Conservation (phyloP, 2,329 filamentous ascomycete species). For the Cladosporium halotolerans region DNA sequence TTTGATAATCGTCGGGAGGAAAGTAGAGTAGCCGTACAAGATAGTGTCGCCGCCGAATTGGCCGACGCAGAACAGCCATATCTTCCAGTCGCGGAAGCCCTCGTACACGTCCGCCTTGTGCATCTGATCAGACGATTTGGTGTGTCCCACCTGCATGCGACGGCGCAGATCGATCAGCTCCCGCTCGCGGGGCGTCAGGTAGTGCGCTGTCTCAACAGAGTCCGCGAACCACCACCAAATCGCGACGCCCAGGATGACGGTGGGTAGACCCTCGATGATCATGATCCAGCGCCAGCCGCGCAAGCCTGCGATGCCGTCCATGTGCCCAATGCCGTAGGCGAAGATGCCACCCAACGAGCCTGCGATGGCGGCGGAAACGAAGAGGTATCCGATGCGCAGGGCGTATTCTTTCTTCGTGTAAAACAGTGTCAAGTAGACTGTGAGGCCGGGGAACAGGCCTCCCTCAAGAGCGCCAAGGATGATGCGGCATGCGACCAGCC, state of each 20-base stretch:
- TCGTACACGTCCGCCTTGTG: constrained; percentile 58
- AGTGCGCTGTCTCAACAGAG: constrained; percentile 58
- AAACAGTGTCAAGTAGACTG: constrained; percentile 40
- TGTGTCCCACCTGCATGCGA: constrained; percentile 43
- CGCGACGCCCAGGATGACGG: constrained; percentile 8
- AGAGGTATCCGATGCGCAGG: constrained; percentile 40
- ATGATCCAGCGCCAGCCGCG: constrained; percentile 67
- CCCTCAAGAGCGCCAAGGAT: constrained; percentile 23
- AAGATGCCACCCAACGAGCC: constrained; percentile 39
- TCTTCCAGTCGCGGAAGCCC: constrained; percentile 68
- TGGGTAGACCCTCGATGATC: constrained; percentile 30
- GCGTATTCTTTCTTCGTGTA: constrained; percentile 40
- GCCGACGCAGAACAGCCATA: constrained; percentile 61
- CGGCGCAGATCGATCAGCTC: constrained; percentile 49
- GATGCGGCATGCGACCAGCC: constrained; percentile 35
- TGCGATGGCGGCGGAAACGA: constrained; percentile 41
- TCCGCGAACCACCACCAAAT: constrained; percentile 47
- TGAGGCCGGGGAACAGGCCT: constrained; percentile 18
- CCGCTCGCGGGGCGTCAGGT: constrained; percentile 54
- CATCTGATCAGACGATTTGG: constrained; percentile 37
- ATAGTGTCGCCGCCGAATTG: constrained; percentile 72
- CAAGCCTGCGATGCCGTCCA: constrained; percentile 59
- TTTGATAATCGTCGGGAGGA: constrained; percentile 71
- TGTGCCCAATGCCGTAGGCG: constrained; percentile 54
- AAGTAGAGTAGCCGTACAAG: constrained; percentile 72